A percentile compares a stretch with the other conserved stretches of the same genome.
Conservation (phyloP, 345 rosid species). For the Noccaea bulbosa region DNA sequence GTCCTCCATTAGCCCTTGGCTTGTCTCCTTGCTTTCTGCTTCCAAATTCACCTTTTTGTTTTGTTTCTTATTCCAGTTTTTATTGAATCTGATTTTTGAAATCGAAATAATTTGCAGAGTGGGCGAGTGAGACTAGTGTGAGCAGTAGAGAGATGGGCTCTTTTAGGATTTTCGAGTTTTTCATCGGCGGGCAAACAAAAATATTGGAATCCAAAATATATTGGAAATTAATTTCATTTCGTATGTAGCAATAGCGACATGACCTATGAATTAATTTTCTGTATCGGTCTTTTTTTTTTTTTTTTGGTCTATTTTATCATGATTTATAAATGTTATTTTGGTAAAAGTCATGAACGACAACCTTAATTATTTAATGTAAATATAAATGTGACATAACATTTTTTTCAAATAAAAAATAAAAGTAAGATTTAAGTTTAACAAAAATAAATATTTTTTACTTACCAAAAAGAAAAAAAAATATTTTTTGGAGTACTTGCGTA, state of each 20-base stretch:
- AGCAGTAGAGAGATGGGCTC: constrained; percentile 26
- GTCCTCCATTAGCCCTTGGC: constrained; percentile 65
- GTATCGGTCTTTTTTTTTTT: too few species aligned
- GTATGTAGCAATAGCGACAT: too few species aligned
- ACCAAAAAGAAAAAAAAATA: too few species aligned
- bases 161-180: constrained; percentile 16
- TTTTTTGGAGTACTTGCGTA: neutral
- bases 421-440: neutral
- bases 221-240: too few species aligned
- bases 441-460: neutral
- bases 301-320: too few species aligned
- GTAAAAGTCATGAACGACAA: too few species aligned
- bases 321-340: too few species aligned
- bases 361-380: too few species aligned
- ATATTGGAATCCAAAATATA: constrained; percentile 23
- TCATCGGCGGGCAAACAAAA: constrained; percentile 35
- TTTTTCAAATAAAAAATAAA: too few species aligned
- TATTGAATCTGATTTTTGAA: constrained; percentile 32
- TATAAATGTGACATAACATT: too few species aligned
- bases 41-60: neutral
- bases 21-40: neutral
- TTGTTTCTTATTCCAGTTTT: neutral
- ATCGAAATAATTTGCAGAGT: constrained; percentile 31
- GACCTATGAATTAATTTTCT: too few species aligned
- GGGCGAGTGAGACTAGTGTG: neutral